Conservation (phyloP, 805 yeast species). For the Saccharomycopsis vini region DNA sequence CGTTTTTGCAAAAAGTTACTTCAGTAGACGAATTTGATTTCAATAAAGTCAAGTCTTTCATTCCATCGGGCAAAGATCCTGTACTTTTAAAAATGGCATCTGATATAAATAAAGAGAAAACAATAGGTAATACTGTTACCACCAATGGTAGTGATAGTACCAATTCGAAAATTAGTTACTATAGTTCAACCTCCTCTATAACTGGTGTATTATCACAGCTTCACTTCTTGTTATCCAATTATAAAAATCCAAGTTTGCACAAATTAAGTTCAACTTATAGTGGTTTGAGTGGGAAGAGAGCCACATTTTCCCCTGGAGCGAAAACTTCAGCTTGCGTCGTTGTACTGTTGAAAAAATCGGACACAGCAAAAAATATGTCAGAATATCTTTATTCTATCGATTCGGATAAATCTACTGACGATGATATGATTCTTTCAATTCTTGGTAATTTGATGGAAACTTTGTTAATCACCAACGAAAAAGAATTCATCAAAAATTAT, state of each 20-base stretch:
- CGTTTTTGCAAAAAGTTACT: slow-evolving; percentile 49
- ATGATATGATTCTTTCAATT: slow-evolving; percentile 58
- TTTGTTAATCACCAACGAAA: slow-evolving; percentile 52
- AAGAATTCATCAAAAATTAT: slow-evolving; percentile 39
- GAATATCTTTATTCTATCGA: slow-evolving; percentile 59
- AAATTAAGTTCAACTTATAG: slow-evolving; percentile 30
- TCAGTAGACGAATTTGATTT: slow-evolving; percentile 60
- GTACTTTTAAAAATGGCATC: slow-evolving; percentile 41
- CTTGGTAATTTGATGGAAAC: slow-evolving; percentile 78
- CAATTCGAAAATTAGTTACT: slow-evolving; percentile 32
- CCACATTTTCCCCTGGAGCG: slow-evolving; percentile 36
- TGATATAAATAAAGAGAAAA: slow-evolving; percentile 18
- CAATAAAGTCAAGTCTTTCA: slow-evolving; percentile 44
- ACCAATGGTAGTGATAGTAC: not conserved
- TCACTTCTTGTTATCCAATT: slow-evolving; percentile 60
- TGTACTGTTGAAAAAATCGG: slow-evolving; percentile 36
- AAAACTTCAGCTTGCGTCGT: slow-evolving; percentile 48
- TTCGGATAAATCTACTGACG: slow-evolving; percentile 56
- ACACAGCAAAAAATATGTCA: slow-evolving; percentile 12
- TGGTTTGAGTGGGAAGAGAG: slow-evolving; percentile 31
- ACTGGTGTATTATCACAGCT: slow-evolving; percentile 67
- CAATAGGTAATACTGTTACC: not conserved
- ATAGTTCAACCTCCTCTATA: slow-evolving; percentile 84
- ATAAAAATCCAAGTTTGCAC: slow-evolving; percentile 41
- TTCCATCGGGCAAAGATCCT: slow-evolving; percentile 60